These are phyloP conservation scores for Rubus parviflorus DNA, from an alignment of 306 rosid genomes.

Conservation along the genomic window DNA sequence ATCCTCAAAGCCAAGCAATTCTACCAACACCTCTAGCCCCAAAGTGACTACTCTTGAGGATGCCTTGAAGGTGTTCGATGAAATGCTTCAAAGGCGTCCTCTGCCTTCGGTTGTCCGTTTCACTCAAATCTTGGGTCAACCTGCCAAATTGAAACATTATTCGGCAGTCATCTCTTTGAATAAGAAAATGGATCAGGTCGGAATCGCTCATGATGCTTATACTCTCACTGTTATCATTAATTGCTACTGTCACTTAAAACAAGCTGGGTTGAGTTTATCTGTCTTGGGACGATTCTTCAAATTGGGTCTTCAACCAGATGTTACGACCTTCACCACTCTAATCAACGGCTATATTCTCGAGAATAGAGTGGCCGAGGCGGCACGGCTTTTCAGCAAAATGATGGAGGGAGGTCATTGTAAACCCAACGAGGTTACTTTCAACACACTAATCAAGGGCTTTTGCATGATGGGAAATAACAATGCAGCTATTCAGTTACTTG, in stretches of 20 bases:
- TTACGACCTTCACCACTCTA: slow-evolving; percentile 19
- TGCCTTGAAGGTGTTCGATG: slow-evolving; percentile 28
- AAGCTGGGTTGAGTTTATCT: slow-evolving; percentile 8
- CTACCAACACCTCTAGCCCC: not conserved
- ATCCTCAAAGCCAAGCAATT: too few relatives aligned
- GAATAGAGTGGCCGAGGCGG: slow-evolving; percentile 15
- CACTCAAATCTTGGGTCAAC: slow-evolving; percentile 20
- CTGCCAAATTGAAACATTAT: slow-evolving; percentile 25
- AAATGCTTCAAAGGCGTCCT: slow-evolving; percentile 27
- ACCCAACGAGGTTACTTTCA: slow-evolving; percentile 21
- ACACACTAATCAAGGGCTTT: slow-evolving; percentile 31
- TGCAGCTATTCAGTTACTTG: slow-evolving; percentile 21
- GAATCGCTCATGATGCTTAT: slow-evolving; percentile 11
- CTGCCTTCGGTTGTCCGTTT: slow-evolving; percentile 30
- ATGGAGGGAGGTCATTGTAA: slow-evolving; percentile 18
- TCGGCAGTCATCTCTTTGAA: slow-evolving; percentile 16
- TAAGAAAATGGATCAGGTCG: slow-evolving; percentile 9
- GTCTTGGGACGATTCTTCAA: slow-evolving; percentile 32
- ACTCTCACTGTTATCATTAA: slow-evolving; percentile 38
- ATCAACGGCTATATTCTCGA: slow-evolving; percentile 34
- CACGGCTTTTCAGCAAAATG: not conserved
- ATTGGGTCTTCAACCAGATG: slow-evolving; percentile 18
- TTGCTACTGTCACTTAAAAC: slow-evolving; percentile 31
- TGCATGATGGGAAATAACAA: slow-evolving; percentile 28
- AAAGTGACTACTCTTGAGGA: not conserved